phyloP scores from a whole-genome alignment of 768 basidiomycete genomes.

The Suillus variegatus region DNA sequence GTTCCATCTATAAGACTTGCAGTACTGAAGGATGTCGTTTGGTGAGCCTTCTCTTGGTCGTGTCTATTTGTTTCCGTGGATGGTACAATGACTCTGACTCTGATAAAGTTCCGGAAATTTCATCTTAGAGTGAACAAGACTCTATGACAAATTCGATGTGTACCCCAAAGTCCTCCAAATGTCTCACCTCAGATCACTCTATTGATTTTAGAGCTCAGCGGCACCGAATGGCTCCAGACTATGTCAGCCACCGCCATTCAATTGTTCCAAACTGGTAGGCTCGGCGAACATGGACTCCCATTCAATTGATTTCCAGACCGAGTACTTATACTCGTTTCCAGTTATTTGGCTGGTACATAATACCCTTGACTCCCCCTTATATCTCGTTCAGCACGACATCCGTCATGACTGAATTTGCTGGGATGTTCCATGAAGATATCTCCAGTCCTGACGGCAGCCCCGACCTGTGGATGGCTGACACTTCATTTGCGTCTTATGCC shows the following conservation, averaged over 20 bases:
- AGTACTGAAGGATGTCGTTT: background rate
- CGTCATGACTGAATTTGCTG: background rate
- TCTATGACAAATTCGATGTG: background rate
- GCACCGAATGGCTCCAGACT: background rate
- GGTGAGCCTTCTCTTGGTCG: background rate
- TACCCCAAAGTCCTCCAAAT: background rate
- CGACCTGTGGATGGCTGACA: conserved; percentile 4
- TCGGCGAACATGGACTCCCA: background rate
- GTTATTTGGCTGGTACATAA: background rate
- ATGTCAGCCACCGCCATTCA: conserved; percentile 2
- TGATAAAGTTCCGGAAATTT: background rate
- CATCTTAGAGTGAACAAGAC: background rate
- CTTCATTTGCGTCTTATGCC: background rate
- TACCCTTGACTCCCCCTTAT: background rate
- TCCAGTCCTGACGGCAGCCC: background rate
- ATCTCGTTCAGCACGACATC: background rate
- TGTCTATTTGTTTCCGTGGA: conserved; percentile 4
- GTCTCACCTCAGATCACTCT: background rate
- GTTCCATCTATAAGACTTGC: background rate
- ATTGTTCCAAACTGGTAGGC: background rate
- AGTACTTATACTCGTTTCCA: conserved; percentile 1
- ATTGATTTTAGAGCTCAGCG: conserved; percentile 7
- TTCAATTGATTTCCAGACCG: conserved; percentile 2
- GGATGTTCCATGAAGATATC: background rate
- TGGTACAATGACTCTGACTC: background rate